Base-by-base conservation (phyloP, 2,329 filamentous ascomycete species). In the Apiospora saccharicola region DNA sequence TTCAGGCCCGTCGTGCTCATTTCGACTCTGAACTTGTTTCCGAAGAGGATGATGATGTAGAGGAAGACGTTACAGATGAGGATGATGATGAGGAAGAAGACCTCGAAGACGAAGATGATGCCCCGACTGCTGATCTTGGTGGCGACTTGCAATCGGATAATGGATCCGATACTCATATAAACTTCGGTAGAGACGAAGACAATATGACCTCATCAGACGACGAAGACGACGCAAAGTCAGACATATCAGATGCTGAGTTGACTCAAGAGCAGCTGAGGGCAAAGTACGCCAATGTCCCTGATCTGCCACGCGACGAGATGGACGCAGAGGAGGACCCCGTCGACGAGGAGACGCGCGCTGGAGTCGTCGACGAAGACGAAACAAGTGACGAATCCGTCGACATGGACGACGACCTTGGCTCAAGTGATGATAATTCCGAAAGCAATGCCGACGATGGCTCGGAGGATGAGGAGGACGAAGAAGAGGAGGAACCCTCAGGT, bases 271-370 rank as follows among this genome's bases (percentile, higher is more conserved):
- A 94, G 78, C 80, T 94, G 19, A 88, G 86, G 37, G 86, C 87
- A 51, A 94, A 94, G 79, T 94, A 94, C 75, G 89, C 90, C 12
- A 86, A 91, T 70, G 83, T 94, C 8, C 90, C 91, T 0, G 85
- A 85, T 24, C 74, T 88, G 4, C 79, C 84, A 19, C 76, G 75
- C 3, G 78, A 79, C 1, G 79, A 81, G 4, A 74, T 78, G 49
- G 75, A 77, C 47, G 71, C 76, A 10, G 71, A 75, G 4, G 77
- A 78, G 46, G 74, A 75, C 41, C 49, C 70, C 24, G 51, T 12
- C 51, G 22, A 70, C 16, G 30, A 37, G 13, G 70, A 61, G 51
- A 68, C 41, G 46, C 43, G 47, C 16, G 41, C 47, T 26, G 53
- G 53, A 43, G 37, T 22, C 4, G n/a, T 19, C 34, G 80, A 80